Conservation (phyloP, 305 asterid genomes). For the Rubia occidens region DNA sequence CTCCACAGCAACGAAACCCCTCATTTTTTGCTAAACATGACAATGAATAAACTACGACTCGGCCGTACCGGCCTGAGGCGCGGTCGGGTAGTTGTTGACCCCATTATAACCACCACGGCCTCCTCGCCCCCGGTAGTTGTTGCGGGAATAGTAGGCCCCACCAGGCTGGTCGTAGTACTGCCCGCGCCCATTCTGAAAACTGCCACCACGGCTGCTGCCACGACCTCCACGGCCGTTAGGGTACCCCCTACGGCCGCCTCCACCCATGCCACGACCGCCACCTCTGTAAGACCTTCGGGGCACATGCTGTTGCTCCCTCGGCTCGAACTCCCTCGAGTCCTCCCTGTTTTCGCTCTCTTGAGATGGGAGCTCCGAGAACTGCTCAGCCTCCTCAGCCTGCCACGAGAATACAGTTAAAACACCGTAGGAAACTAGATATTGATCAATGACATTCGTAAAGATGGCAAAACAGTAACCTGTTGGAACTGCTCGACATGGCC, state of each 20-base stretch:
- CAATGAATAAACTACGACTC: neutral
- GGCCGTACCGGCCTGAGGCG: neutral
- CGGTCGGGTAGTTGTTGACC: constrained; percentile 17
- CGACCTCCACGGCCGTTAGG: constrained; percentile 50
- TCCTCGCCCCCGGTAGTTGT: constrained; percentile 57
- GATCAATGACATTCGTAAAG: neutral
- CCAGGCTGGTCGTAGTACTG: constrained; percentile 50
- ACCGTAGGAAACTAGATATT: neutral
- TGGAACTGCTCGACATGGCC: constrained; percentile 28
- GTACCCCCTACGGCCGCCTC: constrained; percentile 38
- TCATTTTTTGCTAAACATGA: neutral
- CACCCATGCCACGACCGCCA: constrained; percentile 40
- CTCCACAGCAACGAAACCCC: neutral
- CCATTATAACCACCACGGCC: constrained; percentile 60
- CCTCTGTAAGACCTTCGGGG: constrained; percentile 36
- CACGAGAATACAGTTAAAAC: neutral
- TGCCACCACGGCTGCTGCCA: constrained; percentile 42
- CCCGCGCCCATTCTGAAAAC: constrained; percentile 42
- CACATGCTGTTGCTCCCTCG: constrained; percentile 32
- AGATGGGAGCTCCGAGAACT: constrained; percentile 27
- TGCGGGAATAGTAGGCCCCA: constrained; percentile 39
- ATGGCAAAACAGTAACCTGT: constrained; percentile 31
- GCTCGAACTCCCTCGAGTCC: constrained; percentile 28
- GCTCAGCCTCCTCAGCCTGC: constrained; percentile 39
- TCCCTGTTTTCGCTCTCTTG: constrained; percentile 34